Evolutionary conservation across 1,284 basidiomycete genomes (phyloP).

Genomic region (Cutaneotrichosporon sp.): DNA sequence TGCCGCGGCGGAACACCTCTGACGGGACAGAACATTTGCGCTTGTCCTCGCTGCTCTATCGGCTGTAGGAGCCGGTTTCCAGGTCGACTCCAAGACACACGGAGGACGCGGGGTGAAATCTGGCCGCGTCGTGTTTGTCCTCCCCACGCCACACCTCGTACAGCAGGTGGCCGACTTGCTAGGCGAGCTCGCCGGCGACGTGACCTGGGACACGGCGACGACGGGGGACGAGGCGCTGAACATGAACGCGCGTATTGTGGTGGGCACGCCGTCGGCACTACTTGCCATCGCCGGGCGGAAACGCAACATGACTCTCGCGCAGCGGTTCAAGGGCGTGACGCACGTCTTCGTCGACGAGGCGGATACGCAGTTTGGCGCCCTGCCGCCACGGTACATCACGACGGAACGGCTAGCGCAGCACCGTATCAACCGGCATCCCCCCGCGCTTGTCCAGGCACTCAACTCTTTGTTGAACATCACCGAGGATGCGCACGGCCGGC

Average conservation of each 20-base stretch:
- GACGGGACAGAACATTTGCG: slow-evolving; percentile 4
- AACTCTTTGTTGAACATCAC: slow-evolving; percentile 21
- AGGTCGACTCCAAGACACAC: background rate
- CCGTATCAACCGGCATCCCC: slow-evolving; percentile 25
- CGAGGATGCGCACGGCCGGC: background rate
- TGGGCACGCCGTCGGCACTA: slow-evolving; percentile 20
- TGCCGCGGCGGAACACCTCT: background rate
- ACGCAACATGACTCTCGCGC: background rate
- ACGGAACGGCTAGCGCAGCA: slow-evolving; percentile 10
- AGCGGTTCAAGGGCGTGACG: slow-evolving; percentile 3
- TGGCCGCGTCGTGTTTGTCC: slow-evolving; percentile 19
- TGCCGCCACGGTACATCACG: slow-evolving; percentile 18
- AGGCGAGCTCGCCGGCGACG: background rate
- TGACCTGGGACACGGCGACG: background rate
- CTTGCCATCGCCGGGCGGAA: background rate
- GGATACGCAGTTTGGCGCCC: slow-evolving; percentile 25
- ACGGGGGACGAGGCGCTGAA: background rate
- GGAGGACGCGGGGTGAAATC: background rate
- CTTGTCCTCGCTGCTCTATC: slow-evolving; percentile 25
- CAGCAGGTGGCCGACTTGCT: slow-evolving; percentile 23
- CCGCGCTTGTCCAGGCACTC: slow-evolving; percentile 22
- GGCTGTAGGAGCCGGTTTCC: slow-evolving; percentile 3
- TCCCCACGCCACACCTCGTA: slow-evolving; percentile 29
- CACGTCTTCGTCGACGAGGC: slow-evolving; percentile 36
- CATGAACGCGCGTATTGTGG: slow-evolving; percentile 14